Evolutionary conservation across 2,329 filamentous ascomycete genomes (phyloP).

Genomic region (Cladophialophora carrionii): DNA sequence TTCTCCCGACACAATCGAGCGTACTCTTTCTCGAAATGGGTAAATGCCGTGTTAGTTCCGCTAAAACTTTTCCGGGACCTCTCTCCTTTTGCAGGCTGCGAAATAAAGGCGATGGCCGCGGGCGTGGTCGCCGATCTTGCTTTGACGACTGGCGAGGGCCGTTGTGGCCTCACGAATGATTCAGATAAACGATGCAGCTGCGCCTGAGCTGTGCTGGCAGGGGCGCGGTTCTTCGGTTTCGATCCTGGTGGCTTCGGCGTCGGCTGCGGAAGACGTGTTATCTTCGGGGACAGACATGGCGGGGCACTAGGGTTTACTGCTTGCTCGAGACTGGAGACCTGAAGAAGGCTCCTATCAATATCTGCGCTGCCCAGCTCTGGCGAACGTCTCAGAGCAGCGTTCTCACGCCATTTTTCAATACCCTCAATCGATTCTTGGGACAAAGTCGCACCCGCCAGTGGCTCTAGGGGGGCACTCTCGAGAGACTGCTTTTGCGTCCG

Average conservation of each 20-base stretch:
- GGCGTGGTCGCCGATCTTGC: background rate
- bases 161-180: conserved; percentile 9
- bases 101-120: background rate
- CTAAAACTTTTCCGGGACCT: background rate
- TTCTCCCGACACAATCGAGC: background rate
- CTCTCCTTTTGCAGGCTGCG: background rate
- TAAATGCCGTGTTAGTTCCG: conserved; percentile 16
- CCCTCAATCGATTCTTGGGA: conserved; percentile 39
- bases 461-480: background rate
- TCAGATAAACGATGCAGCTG: background rate
- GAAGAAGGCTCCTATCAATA: conserved; percentile 17
- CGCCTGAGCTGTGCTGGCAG: background rate
- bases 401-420: conserved; percentile 32
- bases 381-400: conserved; percentile 9
- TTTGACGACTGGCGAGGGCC: background rate
- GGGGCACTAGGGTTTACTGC: background rate
- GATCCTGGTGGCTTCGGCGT: background rate
- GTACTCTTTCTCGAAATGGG: conserved; percentile 10
- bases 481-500: background rate
- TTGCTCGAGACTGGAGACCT: background rate
- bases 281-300: background rate
- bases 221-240: background rate
- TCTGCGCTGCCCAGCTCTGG: conserved; percentile 26
- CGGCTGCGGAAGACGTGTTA: background rate
- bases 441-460: background rate